A percentile compares a stretch with the other conserved stretches of the same genome.
Conservation (phyloP, 768 basidiomycete genomes). For the Termitomyces eurrhizus region DNA sequence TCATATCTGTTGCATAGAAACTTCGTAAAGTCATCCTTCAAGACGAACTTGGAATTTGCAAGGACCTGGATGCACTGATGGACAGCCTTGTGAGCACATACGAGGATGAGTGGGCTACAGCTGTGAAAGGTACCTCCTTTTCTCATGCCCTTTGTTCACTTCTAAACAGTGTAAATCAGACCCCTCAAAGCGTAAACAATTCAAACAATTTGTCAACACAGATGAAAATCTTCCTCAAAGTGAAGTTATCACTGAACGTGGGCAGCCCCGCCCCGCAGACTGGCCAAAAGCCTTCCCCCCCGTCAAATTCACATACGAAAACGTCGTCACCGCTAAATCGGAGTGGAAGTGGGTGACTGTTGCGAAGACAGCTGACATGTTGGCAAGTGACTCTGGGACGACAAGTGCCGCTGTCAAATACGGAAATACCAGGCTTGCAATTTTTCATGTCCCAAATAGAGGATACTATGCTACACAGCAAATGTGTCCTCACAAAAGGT, state of each 20-base stretch:
- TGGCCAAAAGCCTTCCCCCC: constrained; percentile 59
- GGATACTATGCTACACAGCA: constrained; percentile 69
- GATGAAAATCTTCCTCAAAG: constrained; percentile 38
- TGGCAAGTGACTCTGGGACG: constrained; percentile 38
- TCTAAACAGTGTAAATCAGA: constrained; percentile 21
- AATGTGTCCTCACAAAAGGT: constrained; percentile 43
- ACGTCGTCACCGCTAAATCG: constrained; percentile 28
- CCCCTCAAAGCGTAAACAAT: constrained; percentile 42
- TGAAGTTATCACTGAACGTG: constrained; percentile 57
- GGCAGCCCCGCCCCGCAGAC: constrained; percentile 60
- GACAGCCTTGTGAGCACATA: constrained; percentile 60
- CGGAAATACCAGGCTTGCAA: constrained; percentile 62
- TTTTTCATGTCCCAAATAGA: constrained; percentile 58
- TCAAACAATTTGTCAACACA: constrained; percentile 67
- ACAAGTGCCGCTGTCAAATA: constrained; percentile 56
- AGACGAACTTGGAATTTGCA: constrained; percentile 70
- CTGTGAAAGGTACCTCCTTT: constrained; percentile 37
- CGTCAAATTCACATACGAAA: constrained; percentile 32
- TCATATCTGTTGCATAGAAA: constrained; percentile 31
- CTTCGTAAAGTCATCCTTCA: constrained; percentile 61
- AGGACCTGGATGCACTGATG: constrained; percentile 65
- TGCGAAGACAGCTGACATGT: constrained; percentile 45
- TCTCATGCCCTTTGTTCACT: not conserved
- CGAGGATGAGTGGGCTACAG: constrained; percentile 65
- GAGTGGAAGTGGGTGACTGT: constrained; percentile 57